Base-by-base conservation (phyloP, 331 rosid genomes). In the Arachis monticola region DNA sequence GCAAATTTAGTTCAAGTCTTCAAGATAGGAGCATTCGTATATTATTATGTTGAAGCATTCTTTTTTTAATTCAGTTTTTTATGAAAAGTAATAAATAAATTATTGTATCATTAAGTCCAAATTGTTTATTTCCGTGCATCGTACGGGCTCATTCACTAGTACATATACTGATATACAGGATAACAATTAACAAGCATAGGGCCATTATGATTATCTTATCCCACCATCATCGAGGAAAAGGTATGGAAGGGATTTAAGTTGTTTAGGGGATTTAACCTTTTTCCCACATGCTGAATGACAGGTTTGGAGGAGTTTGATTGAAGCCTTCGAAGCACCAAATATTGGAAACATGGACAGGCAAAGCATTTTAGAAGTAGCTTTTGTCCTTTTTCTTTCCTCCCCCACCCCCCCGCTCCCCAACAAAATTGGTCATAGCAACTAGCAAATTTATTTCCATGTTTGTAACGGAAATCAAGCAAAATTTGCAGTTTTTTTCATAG, bases 301-400 rank as follows among this genome's bases (percentile, higher is more conserved):
- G 22, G 22, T 17, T 17, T 17, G 22, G 22, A 17, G 22, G 22
- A 17, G 22, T 17, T 17, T 17, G 22, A 17, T 68, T 76, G 38
- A 83, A 76, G 22, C 22, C 22, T 17, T 17, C 22, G 22, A 17
- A 81, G 77, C 35, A 73, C 68, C 78, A 56, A 7, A 47, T 48
- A 77, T 60, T 64, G 59, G 67, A 64, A 81, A 41, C 79, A 82
- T 56, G 65, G 67, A 75, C 79, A 72, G 68, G 38, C 75, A 67
- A 72, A 77, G 45, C 50, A 8, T 63, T 77, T 17, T 58, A 85
- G 42, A 76, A 56, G 4, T 57, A 72, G 79, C 80, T 66, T 75
- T 72, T 81, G 85, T 81, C 79, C 71, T 46, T 53, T 63, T 71
- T 31, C 22, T 17, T 17, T 17, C 22, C 0, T 17, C 22, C 51